A percentile compares a stretch with the other conserved stretches of the same genome.
These are phyloP conservation scores for Salvia splendens DNA, from an alignment of 257 asterid species.

Conservation along the genomic window DNA sequence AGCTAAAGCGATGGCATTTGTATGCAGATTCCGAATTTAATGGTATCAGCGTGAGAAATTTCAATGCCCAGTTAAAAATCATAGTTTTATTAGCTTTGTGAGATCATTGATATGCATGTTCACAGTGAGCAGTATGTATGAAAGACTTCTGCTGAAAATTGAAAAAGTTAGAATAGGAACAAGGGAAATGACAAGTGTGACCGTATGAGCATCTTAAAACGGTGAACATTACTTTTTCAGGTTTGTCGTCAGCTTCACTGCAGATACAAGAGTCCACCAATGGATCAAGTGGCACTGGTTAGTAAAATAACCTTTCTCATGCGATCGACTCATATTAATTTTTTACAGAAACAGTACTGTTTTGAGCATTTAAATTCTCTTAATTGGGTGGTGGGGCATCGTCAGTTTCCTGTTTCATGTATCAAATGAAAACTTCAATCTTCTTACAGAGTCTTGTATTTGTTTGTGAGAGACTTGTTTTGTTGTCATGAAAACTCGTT, in stretches of 20 bases:
- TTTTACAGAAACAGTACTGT: neutral
- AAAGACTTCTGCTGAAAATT: neutral
- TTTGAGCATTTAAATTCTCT: too few relatives aligned
- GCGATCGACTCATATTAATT: constrained; percentile 8
- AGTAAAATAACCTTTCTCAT: constrained; percentile 22
- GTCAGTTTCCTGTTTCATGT: too few relatives aligned
- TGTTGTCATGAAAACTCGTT: neutral
- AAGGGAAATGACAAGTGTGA: neutral
- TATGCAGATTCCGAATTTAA: constrained; percentile 98
- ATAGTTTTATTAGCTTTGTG: constrained; percentile 8
- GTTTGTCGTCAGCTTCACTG: constrained; percentile 85
- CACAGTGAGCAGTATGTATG: neutral
- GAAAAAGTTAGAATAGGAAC: neutral
- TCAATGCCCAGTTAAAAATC: neutral
- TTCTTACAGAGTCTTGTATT: too few relatives aligned
- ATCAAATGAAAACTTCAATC: too few relatives aligned
- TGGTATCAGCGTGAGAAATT: constrained; percentile 43
- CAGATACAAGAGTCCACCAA: constrained; percentile 62
- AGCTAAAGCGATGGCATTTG: constrained; percentile 83
- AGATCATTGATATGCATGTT: constrained; percentile 10
- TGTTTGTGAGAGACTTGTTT: neutral
- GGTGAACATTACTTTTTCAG: constrained; percentile 45
- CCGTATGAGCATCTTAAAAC: neutral
- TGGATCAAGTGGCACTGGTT: constrained; percentile 64
- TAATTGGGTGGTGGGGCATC: too few relatives aligned